phyloP scores from a whole-genome alignment of 441 rosid genomes.

The Dalechampia spathulata region DNA sequence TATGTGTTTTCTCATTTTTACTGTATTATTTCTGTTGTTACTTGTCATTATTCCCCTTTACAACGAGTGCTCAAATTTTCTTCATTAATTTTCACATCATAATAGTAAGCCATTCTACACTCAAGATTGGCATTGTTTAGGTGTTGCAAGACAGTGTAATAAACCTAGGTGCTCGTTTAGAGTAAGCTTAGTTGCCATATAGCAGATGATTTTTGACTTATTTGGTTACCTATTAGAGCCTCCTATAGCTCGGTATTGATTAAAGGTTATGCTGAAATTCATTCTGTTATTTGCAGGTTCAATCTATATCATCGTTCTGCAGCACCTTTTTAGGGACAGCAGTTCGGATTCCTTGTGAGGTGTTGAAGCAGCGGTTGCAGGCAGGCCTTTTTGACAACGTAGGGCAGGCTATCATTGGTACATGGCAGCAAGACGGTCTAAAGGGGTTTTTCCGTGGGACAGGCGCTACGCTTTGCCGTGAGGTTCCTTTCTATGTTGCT shows the following conservation, averaged over 20 bases:
- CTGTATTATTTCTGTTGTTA: too few relatives aligned
- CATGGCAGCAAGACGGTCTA: slow-evolving; percentile 93
- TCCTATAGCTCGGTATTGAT: too few relatives aligned
- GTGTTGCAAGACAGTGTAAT: not conserved
- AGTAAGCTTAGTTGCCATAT: too few relatives aligned
- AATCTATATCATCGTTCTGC: slow-evolving; percentile 89
- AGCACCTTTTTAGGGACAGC: slow-evolving; percentile 94
- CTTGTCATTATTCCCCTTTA: too few relatives aligned
- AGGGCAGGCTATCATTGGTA: slow-evolving; percentile 83
- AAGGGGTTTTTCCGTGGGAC: slow-evolving; percentile 97
- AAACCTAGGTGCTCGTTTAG: too few relatives aligned
- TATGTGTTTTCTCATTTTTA: too few relatives aligned
- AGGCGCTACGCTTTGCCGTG: slow-evolving; percentile 91
- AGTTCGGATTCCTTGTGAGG: slow-evolving; percentile 94
- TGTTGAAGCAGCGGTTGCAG: slow-evolving; percentile 91
- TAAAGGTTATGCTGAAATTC: too few relatives aligned
- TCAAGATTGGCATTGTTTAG: not conserved
- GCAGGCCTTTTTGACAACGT: slow-evolving; percentile 88
- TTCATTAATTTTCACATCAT: not conserved
- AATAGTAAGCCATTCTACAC: not conserved
- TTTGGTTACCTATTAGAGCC: not conserved
- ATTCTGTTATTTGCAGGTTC: slow-evolving; percentile 50
- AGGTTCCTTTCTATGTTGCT: slow-evolving; percentile 94
- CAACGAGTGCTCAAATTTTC: not conserved
- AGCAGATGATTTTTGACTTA: not conserved